Evolutionary conservation across 2,329 filamentous ascomycete genomes (phyloP).

Genomic region (Epichloe hybrida): DNA sequence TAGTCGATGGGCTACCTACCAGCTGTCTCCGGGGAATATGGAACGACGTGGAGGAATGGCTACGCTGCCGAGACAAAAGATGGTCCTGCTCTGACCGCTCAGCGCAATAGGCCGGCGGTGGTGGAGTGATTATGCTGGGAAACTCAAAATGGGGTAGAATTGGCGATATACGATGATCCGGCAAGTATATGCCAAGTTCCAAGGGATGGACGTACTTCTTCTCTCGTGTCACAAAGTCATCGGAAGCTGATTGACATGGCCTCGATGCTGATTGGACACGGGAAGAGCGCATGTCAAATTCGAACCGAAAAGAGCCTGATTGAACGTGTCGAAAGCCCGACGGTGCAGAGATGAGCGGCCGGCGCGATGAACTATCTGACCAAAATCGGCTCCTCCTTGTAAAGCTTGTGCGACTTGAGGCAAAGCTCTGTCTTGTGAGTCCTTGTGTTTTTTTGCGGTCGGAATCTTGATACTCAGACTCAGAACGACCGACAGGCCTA

Average conservation of each 20-base stretch:
- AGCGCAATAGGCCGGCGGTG: slow-evolving; percentile 22
- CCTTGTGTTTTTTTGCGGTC: slow-evolving; percentile 8
- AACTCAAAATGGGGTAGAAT: slow-evolving; percentile 38
- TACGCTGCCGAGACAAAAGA: slow-evolving; percentile 25
- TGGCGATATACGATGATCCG: slow-evolving; percentile 34
- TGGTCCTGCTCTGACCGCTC: slow-evolving; percentile 21
- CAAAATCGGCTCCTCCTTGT: slow-evolving; percentile 33
- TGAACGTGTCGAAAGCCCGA: slow-evolving; percentile 47
- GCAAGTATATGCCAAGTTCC: slow-evolving; percentile 39
- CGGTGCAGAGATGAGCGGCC: slow-evolving; percentile 44
- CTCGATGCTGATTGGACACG: slow-evolving; percentile 2
- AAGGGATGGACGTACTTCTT: slow-evolving; percentile 31
- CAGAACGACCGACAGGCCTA: slow-evolving; percentile 14
- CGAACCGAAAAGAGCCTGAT: slow-evolving; percentile 30
- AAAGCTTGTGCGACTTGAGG: slow-evolving; percentile 27
- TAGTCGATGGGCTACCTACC: slow-evolving; percentile 11
- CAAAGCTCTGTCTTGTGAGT: slow-evolving; percentile 10
- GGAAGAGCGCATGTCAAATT: slow-evolving; percentile 6
- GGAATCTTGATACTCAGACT: slow-evolving; percentile 8
- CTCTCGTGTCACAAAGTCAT: slow-evolving; percentile 14
- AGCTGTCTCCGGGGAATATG: slow-evolving; percentile 36
- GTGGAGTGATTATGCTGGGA: slow-evolving; percentile 22
- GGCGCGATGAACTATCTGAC: slow-evolving; percentile 32
- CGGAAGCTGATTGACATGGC: neutral
- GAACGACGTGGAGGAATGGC: slow-evolving; percentile 40